Evolutionary conservation across 768 basidiomycete genomes (phyloP), one percentile per base, ranked within the genome.

Genomic region (Kwoniella pini): DNA sequence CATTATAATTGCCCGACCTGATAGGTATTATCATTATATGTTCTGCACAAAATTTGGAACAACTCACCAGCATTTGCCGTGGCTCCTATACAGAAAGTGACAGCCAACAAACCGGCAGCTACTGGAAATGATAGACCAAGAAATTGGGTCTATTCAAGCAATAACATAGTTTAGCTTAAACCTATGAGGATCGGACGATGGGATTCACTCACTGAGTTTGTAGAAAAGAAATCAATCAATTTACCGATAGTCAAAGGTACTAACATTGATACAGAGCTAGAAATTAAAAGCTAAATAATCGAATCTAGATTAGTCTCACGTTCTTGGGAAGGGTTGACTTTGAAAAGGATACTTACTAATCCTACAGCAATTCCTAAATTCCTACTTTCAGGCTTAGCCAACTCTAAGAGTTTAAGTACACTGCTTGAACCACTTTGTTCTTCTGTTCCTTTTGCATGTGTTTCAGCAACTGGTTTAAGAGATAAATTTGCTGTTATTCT

Each of bases 171-270:
- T 17, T 43, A 33, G 38, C 38, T 21, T 28, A 9, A n/a, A 0
- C 19, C 22, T 11, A 21, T 26, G 13, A 4, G 15, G 7, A 31
- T 39, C 10, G 15, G 11, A 10, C 40, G 52, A 27, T 15, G 54
- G 53, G 40, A 27, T 6, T 5, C 19, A 81, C 86, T 64, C 72
- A 92, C 91, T n/a, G 86, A 85, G 67, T 84, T 82, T 1, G 83
- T 65, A 7, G 86, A 81, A 79, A 96, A 98, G 80, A 88, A 92
- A 80, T 97, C 94, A 63, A 99, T 96, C 52, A 98, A 81, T 76
- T 86, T 90, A 10, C 95, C 95, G 70, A 97, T 87, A 1, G 92
- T 92, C 68, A 96, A 85, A 0, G 95, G 95, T 12, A 98, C 84
- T 65, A 88, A 89, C 87, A 97, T 89, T 3, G 91, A 89, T 21